Percentiles rank a stretch among this genome's conserved stretches.
Conservation (phyloP, 257 asterid genomes). For the Galeopsis tetrahit region DNA sequence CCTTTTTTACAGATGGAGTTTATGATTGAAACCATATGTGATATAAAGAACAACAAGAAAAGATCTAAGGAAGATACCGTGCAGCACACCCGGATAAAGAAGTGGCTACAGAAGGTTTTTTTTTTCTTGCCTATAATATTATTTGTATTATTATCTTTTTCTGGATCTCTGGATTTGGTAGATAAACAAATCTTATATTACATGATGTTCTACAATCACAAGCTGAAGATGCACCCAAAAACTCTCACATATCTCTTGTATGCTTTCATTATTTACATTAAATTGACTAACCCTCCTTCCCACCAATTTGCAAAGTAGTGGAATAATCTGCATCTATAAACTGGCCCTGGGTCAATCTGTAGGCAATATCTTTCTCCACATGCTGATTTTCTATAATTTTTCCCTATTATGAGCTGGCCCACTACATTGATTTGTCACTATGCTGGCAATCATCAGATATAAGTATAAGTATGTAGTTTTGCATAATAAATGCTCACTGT, state of each 20-base stretch:
- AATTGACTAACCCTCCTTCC: neutral
- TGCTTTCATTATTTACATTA: constrained; percentile 6
- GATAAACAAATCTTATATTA: neutral
- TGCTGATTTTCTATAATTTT: neutral
- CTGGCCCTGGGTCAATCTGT: neutral
- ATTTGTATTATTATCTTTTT: constrained; percentile 13
- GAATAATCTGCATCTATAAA: neutral
- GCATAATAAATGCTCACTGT: constrained; percentile 9
- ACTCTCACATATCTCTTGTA: constrained; percentile 8
- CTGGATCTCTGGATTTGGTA: neutral
- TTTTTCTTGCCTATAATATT: neutral
- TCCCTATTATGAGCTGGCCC: constrained; percentile 9
- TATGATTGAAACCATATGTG: constrained; percentile 89
- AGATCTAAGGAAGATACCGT: constrained; percentile 67
- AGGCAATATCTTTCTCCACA: neutral
- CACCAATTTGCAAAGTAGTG: neutral
- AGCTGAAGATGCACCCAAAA: constrained; percentile 2
- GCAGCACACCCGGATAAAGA: constrained; percentile 77
- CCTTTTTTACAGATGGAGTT: constrained; percentile 77
- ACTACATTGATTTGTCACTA: neutral
- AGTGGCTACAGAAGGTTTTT: constrained; percentile 87
- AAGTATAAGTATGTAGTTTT: neutral
- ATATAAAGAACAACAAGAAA: constrained; percentile 89
- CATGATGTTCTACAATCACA: neutral
- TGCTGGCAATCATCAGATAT: neutral